These are phyloP conservation scores for Pseudomassariella vexata DNA, from an alignment of 2,329 filamentous ascomycete species.

Conservation along the genomic window DNA sequence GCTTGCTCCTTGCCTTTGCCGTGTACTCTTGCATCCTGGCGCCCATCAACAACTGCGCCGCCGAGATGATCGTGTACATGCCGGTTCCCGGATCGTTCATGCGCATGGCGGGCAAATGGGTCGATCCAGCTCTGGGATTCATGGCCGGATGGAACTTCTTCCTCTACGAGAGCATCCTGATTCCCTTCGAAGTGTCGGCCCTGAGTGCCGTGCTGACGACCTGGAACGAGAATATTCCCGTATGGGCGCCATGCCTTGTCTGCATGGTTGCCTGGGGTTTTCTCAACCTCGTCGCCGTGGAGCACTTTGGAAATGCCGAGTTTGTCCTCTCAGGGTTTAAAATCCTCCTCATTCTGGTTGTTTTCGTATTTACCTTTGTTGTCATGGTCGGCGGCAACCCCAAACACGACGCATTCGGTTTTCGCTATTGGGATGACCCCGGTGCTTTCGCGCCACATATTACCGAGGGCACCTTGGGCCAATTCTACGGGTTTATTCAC, in stretches of 20 bases:
- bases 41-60: slow-evolving; percentile 58
- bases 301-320: slow-evolving; percentile 51
- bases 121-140: slow-evolving; percentile 60
- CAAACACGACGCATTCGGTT: slow-evolving; percentile 60
- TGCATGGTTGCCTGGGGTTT: slow-evolving; percentile 30
- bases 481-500: slow-evolving; percentile 59
- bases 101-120: slow-evolving; percentile 58
- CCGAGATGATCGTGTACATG: slow-evolving; percentile 59
- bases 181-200: slow-evolving; percentile 35
- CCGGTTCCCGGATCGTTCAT: slow-evolving; percentile 59
- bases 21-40: slow-evolving; percentile 49
- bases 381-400: slow-evolving; percentile 77
- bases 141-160: slow-evolving; percentile 40
- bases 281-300: slow-evolving; percentile 23
- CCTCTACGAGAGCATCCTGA: slow-evolving; percentile 32
- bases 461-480: slow-evolving; percentile 54
- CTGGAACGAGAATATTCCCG: slow-evolving; percentile 38
- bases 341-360: slow-evolving; percentile 58
- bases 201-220: slow-evolving; percentile 35
- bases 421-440: slow-evolving; percentile 59
- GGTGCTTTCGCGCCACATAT: slow-evolving; percentile 58
- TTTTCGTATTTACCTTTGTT: slow-evolving; percentile 70
- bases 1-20: slow-evolving; percentile 49
- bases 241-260: slow-evolving; percentile 39
- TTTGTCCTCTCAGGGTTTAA: slow-evolving; percentile 63